Conservation (phyloP, 169 alveolate genomes). For the Amoebophrya sp. region DNA sequence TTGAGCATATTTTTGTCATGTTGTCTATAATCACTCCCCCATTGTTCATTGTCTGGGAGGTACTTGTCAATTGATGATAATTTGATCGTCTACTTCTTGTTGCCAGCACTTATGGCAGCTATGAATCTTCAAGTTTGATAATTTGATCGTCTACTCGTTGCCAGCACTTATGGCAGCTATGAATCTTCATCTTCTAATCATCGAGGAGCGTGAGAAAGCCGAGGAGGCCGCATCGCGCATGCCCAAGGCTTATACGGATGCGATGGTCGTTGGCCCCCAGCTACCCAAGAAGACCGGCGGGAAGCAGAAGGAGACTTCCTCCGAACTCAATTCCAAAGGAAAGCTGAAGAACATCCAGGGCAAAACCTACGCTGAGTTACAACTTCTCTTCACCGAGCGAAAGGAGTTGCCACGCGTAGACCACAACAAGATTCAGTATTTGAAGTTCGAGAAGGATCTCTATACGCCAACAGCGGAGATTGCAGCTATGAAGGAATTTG, state of each 20-base stretch:
- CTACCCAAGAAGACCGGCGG: neutral
- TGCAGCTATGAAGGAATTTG: constrained; percentile 73
- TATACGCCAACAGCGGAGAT: constrained; percentile 62
- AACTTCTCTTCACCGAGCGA: neutral
- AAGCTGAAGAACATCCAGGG: neutral
- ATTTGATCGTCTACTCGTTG: no score
- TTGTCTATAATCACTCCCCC: no score
- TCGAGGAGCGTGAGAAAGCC: neutral
- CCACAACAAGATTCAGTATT: constrained; percentile 68
- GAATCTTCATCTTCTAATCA: no score
- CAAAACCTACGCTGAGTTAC: neutral
- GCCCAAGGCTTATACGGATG: neutral
- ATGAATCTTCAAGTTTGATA: no score
- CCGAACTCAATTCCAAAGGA: neutral
- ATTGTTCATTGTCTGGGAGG: no score
- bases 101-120: no score
- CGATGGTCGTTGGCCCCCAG: neutral
- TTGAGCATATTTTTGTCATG: no score
- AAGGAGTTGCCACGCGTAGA: constrained; percentile 72
- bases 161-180: no score
- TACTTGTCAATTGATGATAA: no score
- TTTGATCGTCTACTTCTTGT: no score
- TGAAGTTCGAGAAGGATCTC: constrained; percentile 71
- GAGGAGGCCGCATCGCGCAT: neutral
- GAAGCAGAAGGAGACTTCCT: neutral